Base-by-base conservation (phyloP, 2,329 filamentous ascomycete species). In the Penicillium sp. region DNA sequence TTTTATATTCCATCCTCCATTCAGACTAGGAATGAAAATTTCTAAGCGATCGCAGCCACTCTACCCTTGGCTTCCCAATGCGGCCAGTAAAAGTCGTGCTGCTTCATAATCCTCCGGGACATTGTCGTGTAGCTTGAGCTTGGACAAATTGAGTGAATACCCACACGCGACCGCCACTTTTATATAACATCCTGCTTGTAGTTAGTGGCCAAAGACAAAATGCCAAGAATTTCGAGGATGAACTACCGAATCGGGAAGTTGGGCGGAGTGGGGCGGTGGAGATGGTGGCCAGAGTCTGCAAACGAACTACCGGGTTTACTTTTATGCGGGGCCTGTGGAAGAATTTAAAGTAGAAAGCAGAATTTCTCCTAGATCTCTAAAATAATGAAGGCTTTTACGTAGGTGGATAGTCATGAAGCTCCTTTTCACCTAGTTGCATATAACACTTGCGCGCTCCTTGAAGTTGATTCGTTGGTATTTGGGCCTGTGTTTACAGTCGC, bases 41-140 rank as follows among this genome's bases (percentile, higher is more conserved):
- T 51, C 44, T 52, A 54, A 54, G 50, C 46, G 7, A 44, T 48
- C 25, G 46, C 47, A 35, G 28, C 40, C 40, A 36, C 42, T 54
- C 51, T 46, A 49, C 51, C 33, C 35, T 47, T 30, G 41, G 28
- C 56, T 61, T 54, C 61, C 60, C 35, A 27, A 57, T 58, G 50
- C 51, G 57, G 63, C 0, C 31, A 48, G 48, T 30, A 16, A 28
- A 50, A 40, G 31, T 53, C 22, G 33, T 39, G 18, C 27, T 41
- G 40, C 20, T 44, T 27, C 8, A 27, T 31, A 43, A 53, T 35
- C n/a, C 16, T 30, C 16, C 35, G 35, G 40, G 9, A n/a, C 22
- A 16, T 41, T 16, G 39, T 41, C 22, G 20, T 27, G 20, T 6
- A 20, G 33, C 18, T 38, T 38, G 1, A 20, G 31, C 31, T 16